Evolutionary conservation across 805 yeast species (phyloP), one percentile per base, ranked within the genome.

Genomic region (Wickerhamomyces xylosicus): DNA sequence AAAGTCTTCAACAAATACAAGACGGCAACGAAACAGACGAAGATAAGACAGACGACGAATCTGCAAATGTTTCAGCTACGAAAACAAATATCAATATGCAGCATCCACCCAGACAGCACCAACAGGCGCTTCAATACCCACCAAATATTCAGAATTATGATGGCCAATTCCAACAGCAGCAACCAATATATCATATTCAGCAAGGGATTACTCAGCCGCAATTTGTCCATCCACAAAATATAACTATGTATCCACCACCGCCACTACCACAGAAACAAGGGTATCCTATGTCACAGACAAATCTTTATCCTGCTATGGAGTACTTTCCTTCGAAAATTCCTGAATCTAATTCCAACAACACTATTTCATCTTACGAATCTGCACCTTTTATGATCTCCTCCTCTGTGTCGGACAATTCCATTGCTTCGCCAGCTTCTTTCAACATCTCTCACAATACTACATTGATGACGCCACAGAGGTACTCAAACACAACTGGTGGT

Each of bases 101-200:
- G 9, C 19, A 48, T 25, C 28, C 9, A 22, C 9, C 13, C 28
- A 22, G 9, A 36, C 38, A 44, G 19, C 40, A 33, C n/a, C 41
- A 35, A 11, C 85, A 77, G 49, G 28, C 27, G 8, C 27, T 15
- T 17, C 19, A 31, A 14, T 19, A 22, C 36, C 17, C 38, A 27
- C 19, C 36, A 31, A 31, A 9, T 4, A 31, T 16, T 14, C 33
- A 31, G 37, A 45, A 40, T 29, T 36, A 20, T 31, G 42, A 42
- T 32, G 32, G 28, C 16, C 80, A 78, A 31, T 34, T 35, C 17
- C 48, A 43, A 29, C 38, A 38, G 9, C 37, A 37, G 49, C 79
- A 77, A 31, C 37, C 38, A 9, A 11, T 25, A 4, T 25, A 25
- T 25, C 13, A 25, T 13, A 7, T 25, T 22, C 45, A 37, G 19